Evolutionary conservation across 2,329 filamentous ascomycete species (phyloP).

Genomic region (Thelonectria blattea): DNA sequence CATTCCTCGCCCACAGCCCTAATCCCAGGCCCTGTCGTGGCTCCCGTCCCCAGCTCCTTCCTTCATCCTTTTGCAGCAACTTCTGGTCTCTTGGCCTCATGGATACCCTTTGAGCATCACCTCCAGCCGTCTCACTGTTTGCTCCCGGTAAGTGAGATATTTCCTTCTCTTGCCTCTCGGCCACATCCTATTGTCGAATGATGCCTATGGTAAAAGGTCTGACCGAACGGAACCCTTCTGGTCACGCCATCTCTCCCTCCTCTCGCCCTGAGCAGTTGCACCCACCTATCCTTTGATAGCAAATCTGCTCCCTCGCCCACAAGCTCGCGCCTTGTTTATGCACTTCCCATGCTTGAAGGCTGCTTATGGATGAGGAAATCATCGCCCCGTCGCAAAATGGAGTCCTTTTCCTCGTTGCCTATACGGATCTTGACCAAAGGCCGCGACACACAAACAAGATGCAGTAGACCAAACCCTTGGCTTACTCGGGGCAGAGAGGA

Average conservation of each 20-base stretch:
- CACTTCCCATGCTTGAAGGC: conserved; percentile 25
- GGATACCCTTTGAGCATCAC: background rate
- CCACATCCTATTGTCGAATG: conserved; percentile 45
- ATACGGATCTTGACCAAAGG: conserved; percentile 64
- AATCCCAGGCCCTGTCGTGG: background rate
- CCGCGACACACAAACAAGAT: conserved; percentile 58
- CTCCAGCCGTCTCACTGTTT: no score
- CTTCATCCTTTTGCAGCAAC: background rate
- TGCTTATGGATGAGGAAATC: conserved; percentile 26
- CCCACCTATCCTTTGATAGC: conserved; percentile 24
- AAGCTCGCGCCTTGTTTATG: conserved; percentile 17
- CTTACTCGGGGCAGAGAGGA: conserved; percentile 25
- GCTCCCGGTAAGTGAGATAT: conserved; percentile 24
- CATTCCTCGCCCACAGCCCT: conserved; percentile 9
- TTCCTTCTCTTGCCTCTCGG: conserved; percentile 10
- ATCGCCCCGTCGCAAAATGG: conserved; percentile 54
- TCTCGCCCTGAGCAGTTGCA: conserved; percentile 6
- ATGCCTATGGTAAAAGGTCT: conserved; percentile 72
- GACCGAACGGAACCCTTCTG: conserved; percentile 57
- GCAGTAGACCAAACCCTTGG: no score
- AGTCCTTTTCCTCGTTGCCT: conserved; percentile 54
- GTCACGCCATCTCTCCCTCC: conserved; percentile 46
- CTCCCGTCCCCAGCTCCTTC: background rate
- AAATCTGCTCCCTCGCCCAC: conserved; percentile 21
- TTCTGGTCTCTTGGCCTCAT: background rate